Evolutionary conservation across 768 basidiomycete species (phyloP).

Genomic region (Hygrocybe punicea): DNA sequence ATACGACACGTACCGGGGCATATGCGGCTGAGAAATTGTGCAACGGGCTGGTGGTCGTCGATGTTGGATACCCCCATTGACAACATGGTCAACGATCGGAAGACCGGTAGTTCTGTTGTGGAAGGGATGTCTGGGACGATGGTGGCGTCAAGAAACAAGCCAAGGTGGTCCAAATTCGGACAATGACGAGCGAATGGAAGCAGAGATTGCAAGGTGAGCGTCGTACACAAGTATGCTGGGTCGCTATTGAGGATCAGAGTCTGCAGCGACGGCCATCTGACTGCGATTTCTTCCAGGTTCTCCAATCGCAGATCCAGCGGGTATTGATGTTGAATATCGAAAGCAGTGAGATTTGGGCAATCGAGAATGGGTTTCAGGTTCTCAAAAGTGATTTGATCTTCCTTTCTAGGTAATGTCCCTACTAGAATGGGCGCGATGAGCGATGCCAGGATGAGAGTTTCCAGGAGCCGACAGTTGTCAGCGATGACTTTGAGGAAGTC

Average conservation of each 20-base stretch:
- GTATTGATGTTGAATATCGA: constrained; percentile 38
- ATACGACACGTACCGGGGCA: constrained; percentile 40
- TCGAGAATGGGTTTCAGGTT: too few relatives aligned
- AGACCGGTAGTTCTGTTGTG: constrained; percentile 15
- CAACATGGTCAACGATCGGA: constrained; percentile 36
- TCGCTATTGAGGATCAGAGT: constrained; percentile 46
- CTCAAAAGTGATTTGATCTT: too few relatives aligned
- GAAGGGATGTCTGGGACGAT: not conserved
- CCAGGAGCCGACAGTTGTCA: constrained; percentile 48
- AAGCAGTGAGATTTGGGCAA: too few relatives aligned
- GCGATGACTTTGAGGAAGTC: constrained; percentile 42
- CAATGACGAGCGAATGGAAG: constrained; percentile 42
- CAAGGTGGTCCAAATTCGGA: constrained; percentile 39
- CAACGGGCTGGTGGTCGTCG: constrained; percentile 39
- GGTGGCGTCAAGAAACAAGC: constrained; percentile 40
- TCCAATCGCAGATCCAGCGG: constrained; percentile 38
- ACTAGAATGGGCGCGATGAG: constrained; percentile 12
- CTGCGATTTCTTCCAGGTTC: constrained; percentile 46
- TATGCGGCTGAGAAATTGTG: constrained; percentile 53
- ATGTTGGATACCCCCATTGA: constrained; percentile 52
- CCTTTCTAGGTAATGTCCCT: too few relatives aligned
- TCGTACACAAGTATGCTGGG: constrained; percentile 35
- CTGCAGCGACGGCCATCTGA: constrained; percentile 44
- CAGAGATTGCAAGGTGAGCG: constrained; percentile 39
- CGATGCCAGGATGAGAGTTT: constrained; percentile 42